These are phyloP conservation scores for Zygosaccharomyces pseudobailii DNA, from an alignment of 1,139 yeast genomes.

Conservation along the genomic window DNA sequence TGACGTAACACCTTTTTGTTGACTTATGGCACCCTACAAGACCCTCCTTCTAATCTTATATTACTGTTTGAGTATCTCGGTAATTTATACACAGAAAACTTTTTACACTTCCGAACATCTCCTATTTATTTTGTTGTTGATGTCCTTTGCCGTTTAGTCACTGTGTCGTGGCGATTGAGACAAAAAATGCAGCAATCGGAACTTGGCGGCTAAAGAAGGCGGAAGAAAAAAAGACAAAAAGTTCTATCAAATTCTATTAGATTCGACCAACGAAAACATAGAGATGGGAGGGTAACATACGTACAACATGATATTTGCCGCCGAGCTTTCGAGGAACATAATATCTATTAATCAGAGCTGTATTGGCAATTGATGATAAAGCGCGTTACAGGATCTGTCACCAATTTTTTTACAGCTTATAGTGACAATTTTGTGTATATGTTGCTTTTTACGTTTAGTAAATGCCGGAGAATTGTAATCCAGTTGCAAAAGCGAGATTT, in stretches of 20 bases:
- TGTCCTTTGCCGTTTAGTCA: background rate
- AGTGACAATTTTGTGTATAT: too few species aligned
- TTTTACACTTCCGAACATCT: background rate
- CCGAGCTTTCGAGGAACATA: background rate
- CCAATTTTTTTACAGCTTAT: too few species aligned
- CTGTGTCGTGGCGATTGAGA: background rate
- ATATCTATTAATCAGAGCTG: too few species aligned
- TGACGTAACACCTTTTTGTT: background rate
- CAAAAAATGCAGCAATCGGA: background rate
- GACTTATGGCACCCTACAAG: background rate
- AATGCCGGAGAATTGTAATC: too few species aligned
- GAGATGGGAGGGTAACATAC: background rate
- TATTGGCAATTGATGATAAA: too few species aligned
- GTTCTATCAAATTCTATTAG: background rate
- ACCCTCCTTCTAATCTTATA: background rate
- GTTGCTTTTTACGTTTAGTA: too few species aligned
- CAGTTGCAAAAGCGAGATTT: too few species aligned
- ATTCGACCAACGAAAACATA: background rate
- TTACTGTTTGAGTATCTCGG: background rate
- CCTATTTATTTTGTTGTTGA: background rate
- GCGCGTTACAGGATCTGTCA: too few species aligned
- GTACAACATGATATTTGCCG: background rate
- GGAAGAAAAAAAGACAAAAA: background rate
- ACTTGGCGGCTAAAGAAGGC: conserved; percentile 1
- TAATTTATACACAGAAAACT: background rate